A percentile compares a stretch with the other conserved stretches of the same genome.
phyloP scores from a whole-genome alignment of 2,329 filamentous ascomycete species.

The Ceratocystis cacaofunesta region DNA sequence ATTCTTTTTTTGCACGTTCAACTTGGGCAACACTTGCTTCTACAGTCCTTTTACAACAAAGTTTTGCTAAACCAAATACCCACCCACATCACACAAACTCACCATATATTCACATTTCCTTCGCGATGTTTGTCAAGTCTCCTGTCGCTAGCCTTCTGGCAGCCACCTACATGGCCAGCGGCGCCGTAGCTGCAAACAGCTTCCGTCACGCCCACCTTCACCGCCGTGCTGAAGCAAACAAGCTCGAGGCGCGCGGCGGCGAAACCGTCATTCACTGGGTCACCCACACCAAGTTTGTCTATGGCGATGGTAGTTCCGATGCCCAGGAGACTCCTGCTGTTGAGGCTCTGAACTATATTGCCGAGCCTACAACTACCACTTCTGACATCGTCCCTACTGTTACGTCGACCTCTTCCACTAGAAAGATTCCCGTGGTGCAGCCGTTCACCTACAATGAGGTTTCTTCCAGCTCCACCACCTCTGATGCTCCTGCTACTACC shows the following conservation, averaged over 20 bases:
- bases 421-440: background rate
- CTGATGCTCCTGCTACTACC: background rate
- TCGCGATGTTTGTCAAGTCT: slow-evolving; percentile 31
- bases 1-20: background rate
- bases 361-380: background rate
- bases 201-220: slow-evolving; percentile 26
- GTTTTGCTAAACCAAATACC: slow-evolving; percentile 11
- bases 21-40: background rate
- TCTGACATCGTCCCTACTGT: background rate
- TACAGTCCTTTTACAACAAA: background rate
- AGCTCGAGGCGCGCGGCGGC: slow-evolving; percentile 23
- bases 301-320: slow-evolving; percentile 8
- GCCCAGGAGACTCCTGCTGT: slow-evolving; percentile 4
- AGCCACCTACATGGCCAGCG: slow-evolving; percentile 30
- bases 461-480: background rate
- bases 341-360: background rate
- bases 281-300: slow-evolving; percentile 29
- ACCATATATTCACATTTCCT: slow-evolving; percentile 17
- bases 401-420: slow-evolving; percentile 9
- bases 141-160: slow-evolving; percentile 27
- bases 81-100: slow-evolving; percentile 2
- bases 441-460: background rate
- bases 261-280: slow-evolving; percentile 28
- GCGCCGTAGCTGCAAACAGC: slow-evolving; percentile 30
- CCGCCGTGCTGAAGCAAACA: slow-evolving; percentile 1